Conservation (phyloP, 75 land plant genomes). For the Pseudotsuga menziesii region DNA sequence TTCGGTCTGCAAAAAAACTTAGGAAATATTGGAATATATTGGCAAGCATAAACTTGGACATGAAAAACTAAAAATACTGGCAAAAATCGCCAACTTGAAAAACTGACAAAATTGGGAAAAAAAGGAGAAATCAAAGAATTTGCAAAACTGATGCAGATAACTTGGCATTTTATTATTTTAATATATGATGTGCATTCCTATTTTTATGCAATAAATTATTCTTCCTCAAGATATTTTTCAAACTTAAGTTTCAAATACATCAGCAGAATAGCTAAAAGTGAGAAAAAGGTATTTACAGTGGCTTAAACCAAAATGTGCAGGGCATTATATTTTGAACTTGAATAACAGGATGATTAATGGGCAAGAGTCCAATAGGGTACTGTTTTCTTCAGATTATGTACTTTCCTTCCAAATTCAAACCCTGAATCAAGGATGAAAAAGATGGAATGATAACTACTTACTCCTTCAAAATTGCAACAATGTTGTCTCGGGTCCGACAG, state of each 20-base stretch:
- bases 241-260: not conserved
- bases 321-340: not conserved
- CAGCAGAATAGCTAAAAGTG: not conserved
- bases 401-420: not conserved
- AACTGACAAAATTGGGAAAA: too few relatives aligned
- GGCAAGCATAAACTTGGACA: too few relatives aligned
- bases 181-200: not conserved
- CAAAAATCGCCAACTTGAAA: not conserved
- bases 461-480: slow-evolving; percentile 69
- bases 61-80: not conserved
- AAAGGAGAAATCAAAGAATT: too few relatives aligned
- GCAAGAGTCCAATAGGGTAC: not conserved
- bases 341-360: not conserved
- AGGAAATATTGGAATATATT: too few relatives aligned
- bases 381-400: not conserved
- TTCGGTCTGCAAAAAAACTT: too few relatives aligned
- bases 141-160: too few relatives aligned
- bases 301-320: not conserved
- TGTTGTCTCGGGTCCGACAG: slow-evolving; percentile 67
- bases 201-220: not conserved
- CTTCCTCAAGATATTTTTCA: not conserved
- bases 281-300: not conserved
- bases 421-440: not conserved
- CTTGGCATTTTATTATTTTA: too few relatives aligned
- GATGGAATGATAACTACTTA: slow-evolving; percentile 15